Evolutionary conservation across 2,329 filamentous ascomycete species (phyloP).

Genomic region (Chaetothyriales sp.): DNA sequence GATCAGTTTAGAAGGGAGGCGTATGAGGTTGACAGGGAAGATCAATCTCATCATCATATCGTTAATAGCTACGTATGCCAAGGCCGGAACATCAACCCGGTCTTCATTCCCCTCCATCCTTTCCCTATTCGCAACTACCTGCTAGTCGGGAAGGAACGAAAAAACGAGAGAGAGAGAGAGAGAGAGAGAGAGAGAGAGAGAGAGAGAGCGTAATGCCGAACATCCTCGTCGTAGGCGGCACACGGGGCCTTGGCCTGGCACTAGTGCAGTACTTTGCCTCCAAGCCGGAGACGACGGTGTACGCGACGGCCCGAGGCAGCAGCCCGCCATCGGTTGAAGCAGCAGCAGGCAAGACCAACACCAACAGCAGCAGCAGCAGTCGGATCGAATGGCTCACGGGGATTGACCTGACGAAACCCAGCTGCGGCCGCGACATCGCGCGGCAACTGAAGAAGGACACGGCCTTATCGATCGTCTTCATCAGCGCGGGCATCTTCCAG

Average conservation of each 20-base stretch:
- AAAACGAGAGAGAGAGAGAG: no score
- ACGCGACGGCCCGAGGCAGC: slow-evolving; percentile 42
- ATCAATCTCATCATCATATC: no score
- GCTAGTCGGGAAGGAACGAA: no score
- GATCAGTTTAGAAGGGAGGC: no score
- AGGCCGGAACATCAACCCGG: no score
- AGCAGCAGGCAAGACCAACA: no score
- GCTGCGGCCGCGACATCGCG: slow-evolving; percentile 29
- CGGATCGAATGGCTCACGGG: slow-evolving; percentile 42
- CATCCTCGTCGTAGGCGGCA: slow-evolving; percentile 51
- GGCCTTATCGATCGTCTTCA: slow-evolving; percentile 38
- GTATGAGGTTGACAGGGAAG: no score
- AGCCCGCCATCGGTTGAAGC: slow-evolving; percentile 13
- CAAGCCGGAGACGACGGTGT: slow-evolving; percentile 35
- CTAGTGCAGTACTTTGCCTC: slow-evolving; percentile 44
- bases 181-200: no score
- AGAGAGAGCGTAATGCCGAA: background rate
- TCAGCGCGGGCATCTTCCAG: slow-evolving; percentile 54
- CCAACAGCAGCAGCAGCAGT: slow-evolving; percentile 18
- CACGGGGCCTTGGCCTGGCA: slow-evolving; percentile 50
- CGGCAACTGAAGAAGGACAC: slow-evolving; percentile 24
- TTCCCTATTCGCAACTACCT: no score
- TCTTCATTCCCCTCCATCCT: no score
- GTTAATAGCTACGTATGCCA: no score
- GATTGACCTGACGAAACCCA: slow-evolving; percentile 40